phyloP scores from a whole-genome alignment of 2,329 filamentous ascomycete species.

The Xylariaceae sp. region DNA sequence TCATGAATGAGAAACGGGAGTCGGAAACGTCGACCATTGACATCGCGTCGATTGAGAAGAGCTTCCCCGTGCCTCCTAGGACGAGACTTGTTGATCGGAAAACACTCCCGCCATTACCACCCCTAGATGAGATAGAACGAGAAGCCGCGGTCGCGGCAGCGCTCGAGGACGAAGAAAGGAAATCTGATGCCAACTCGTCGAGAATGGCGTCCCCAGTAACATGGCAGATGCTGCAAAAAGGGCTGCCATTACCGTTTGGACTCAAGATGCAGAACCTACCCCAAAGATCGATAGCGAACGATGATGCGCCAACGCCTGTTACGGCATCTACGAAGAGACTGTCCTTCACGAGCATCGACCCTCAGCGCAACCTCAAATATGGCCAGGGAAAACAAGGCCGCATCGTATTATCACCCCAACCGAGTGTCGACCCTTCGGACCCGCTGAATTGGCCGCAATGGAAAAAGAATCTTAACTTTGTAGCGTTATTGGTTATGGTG shows the following conservation, averaged over 20 bases:
- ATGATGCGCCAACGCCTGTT: slow-evolving; percentile 24
- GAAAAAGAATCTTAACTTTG: slow-evolving; percentile 50
- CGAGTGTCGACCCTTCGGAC: slow-evolving; percentile 51
- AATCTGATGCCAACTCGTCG: slow-evolving; percentile 6
- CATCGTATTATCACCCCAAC: slow-evolving; percentile 51
- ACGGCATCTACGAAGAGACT: slow-evolving; percentile 34
- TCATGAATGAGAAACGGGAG: slow-evolving; percentile 18
- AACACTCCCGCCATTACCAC: slow-evolving; percentile 25
- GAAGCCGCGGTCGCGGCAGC: slow-evolving; percentile 7
- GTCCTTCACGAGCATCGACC: slow-evolving; percentile 34
- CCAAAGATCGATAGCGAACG: slow-evolving; percentile 21
- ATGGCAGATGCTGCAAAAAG: slow-evolving; percentile 11
- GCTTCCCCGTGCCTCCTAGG: slow-evolving; percentile 18
- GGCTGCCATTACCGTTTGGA: slow-evolving; percentile 14
- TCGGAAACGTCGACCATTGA: slow-evolving; percentile 20
- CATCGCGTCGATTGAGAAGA: slow-evolving; percentile 23
- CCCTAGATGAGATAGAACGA: slow-evolving; percentile 18
- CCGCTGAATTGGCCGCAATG: slow-evolving; percentile 55
- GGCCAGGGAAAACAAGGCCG: slow-evolving; percentile 40
- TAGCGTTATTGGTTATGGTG: slow-evolving; percentile 43
- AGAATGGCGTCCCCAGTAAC: slow-evolving; percentile 13
- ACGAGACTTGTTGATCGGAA: slow-evolving; percentile 20
- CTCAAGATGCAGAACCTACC: slow-evolving; percentile 12
- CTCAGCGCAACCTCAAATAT: slow-evolving; percentile 43
- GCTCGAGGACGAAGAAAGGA: slow-evolving; percentile 1